A percentile compares a stretch with the other conserved stretches of the same genome.
Conservation (phyloP, 352 stramenopile genomes). For the Thraustotheca clavata region DNA sequence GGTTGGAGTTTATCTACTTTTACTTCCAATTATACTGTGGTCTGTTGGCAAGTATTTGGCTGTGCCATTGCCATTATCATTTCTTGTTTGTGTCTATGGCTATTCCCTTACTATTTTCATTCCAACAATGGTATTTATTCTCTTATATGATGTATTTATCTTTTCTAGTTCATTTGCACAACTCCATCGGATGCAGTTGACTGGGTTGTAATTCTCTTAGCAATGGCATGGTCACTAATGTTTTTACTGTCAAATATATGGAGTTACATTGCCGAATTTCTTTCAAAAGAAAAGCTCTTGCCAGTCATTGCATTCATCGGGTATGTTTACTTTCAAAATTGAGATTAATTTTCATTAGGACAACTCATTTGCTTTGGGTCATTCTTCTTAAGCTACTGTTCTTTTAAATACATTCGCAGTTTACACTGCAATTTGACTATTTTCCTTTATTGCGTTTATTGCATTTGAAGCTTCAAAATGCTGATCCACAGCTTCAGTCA, state of each 20-base stretch:
- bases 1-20: slow-evolving; percentile 67
- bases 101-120: slow-evolving; percentile 83
- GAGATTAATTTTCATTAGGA: slow-evolving; percentile 27
- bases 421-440: background rate
- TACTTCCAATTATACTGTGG: slow-evolving; percentile 68
- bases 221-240: slow-evolving; percentile 79
- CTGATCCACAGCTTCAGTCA: background rate
- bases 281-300: slow-evolving; percentile 84
- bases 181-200: slow-evolving; percentile 59
- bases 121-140: slow-evolving; percentile 46
- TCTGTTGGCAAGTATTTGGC: slow-evolving; percentile 67
- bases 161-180: slow-evolving; percentile 62
- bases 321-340: slow-evolving; percentile 25
- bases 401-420: slow-evolving; percentile 38
- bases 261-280: slow-evolving; percentile 59
- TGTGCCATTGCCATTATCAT: slow-evolving; percentile 66
- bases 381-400: slow-evolving; percentile 83
- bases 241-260: slow-evolving; percentile 78
- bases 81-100: slow-evolving; percentile 76
- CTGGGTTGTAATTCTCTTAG: slow-evolving; percentile 69
- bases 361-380: slow-evolving; percentile 70
- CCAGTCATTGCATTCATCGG: slow-evolving; percentile 72
- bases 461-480: background rate
- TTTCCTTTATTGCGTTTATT: background rate
- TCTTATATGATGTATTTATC: slow-evolving; percentile 3